Base-by-base conservation (phyloP, 441 rosid species). In the Erodium trifolium region DNA sequence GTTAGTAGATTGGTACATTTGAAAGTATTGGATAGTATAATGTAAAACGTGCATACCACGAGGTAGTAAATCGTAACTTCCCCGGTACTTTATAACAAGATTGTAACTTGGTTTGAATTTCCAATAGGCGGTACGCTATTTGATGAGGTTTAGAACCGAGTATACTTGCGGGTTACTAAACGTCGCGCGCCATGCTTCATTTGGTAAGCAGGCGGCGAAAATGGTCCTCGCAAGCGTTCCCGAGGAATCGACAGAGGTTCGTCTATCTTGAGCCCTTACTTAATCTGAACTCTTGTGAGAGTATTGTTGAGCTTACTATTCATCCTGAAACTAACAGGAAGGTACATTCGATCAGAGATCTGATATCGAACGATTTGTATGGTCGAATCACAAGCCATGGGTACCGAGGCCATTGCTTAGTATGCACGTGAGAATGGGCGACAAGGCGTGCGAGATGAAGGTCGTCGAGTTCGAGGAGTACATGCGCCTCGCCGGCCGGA, bases 371-470 rank as follows among this genome's bases (percentile, higher is more conserved):
- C 83, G 81, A 31, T 83, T 79, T 34, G 93, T 91, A 1, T 93
- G 97, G 99, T 85, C 91, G 8, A 82, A 73, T 78, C 91, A 87
- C 77, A 87, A 82, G 73, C 90, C 97, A 1, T 93, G 99, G 99
- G 78, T 82, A 1, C 97, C 97, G 0, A 79, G 92, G 78, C 97
- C 99, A 29, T 73, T 93, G 82, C 84, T 91, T 68, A 93, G 97
- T 76, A 77, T 93, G 81, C 99, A 93, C 16, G 97, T 93, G 31
- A 82, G 99, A 67, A 93, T 93, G 97, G 96, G 99, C 71, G 97
- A 93, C 83, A 93, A 93, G 78, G 93, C 99, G 0, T 84, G 93
- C 10, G 96, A 93, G 76, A 91, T 93, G 99, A 88, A 84, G 77
- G 85, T 93, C 9, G 87, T 87, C 0, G 85, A 85, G 67, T 88